These are phyloP conservation scores for Hordeum vulgare DNA, from an alignment of 176 grass and related monocot species.

Conservation along the genomic window MorexV3_pseudomolecules_assembly NC_058519.1:630688721-630689220, in stretches of 20 bases:
- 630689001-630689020: background rate
- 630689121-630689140: background rate
- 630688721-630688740: background rate
- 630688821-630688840: conserved; percentile 47
- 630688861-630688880: conserved; percentile 43
- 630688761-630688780: background rate
- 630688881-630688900: conserved; percentile 35
- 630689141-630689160: background rate
- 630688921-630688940: conserved; percentile 87
- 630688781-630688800: conserved; percentile 28
- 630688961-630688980: background rate
- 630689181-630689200: background rate
- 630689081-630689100: background rate
- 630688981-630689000: background rate
- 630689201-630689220: background rate
- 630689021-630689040: background rate
- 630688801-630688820: background rate
- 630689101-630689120: background rate
- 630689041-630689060: background rate
- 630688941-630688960: conserved; percentile 36
- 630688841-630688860: conserved; percentile 54
- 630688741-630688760: background rate
- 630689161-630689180: background rate
- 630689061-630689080: background rate
- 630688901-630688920: conserved; percentile 41